Evolutionary conservation across 768 basidiomycete species (phyloP), one percentile per base, ranked within the genome.

Genomic region (Suillus cothurnatus): DNA sequence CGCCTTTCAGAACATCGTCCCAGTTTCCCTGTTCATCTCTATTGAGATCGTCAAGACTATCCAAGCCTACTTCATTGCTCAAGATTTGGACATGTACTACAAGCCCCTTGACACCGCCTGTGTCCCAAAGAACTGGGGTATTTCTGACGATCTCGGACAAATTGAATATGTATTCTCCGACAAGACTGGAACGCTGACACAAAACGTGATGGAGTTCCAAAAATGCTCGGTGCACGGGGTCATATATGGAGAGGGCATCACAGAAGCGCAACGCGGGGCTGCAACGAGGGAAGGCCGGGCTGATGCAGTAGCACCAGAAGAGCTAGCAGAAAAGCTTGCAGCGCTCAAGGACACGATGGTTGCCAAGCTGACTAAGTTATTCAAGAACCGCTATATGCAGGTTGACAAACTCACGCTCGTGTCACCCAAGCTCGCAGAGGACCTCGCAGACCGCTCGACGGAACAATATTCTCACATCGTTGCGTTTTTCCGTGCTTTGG

Each of bases 191-290:
- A 99, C 97, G 8, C 88, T 99, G 58, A 99, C 97, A 0, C 96
- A 97, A 78, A 99, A 99, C 79, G 82, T 97, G 71, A 99, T 98
- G 97, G 95, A 97, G 80, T 98, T 97, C 80, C 94, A 97, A 76
- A 95, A 93, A 74, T 97, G 95, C 71, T 96, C 95, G 0, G 85
- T 98, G 64, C 78, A 87, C 61, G 96, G 95, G 1, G 79, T 93
- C 3, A 74, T 87, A 0, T 99, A 97, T 72, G 97, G 97, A 12
- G 97, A 99, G 72, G 96, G 96, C 9, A 75, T 98, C 65, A 98
- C 97, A 0, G 97, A 99, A 77, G 97, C 96, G 0, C 95, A 96
- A 77, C 87, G 94, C 28, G 97, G 96, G 41, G 92, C 94, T 0
- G 94, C 93, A 1, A 90, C 90, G 61, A 85, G 96, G 1, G 86